A percentile compares a stretch with the other conserved stretches of the same genome.
Evolutionary conservation across 495 filamentous ascomycete genomes (phyloP).

Genomic region (Usnea hakonensis): DNA sequence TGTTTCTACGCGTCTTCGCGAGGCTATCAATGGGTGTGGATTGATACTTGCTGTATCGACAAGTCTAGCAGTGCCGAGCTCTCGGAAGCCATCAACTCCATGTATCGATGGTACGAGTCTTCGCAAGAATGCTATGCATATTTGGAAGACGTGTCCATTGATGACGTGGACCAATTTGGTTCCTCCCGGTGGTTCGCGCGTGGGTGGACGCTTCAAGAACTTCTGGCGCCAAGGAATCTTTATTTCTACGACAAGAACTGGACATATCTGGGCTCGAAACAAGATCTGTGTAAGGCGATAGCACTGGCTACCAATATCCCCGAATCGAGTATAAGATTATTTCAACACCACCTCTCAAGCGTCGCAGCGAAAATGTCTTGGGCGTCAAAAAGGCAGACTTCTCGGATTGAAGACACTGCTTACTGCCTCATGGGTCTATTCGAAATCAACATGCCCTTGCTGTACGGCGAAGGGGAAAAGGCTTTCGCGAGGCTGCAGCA

Average conservation of each 20-base stretch:
- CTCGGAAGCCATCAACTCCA: too few species aligned
- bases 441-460: too few species aligned
- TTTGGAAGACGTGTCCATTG: not conserved
- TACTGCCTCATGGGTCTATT: too few species aligned
- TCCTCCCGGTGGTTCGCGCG: not conserved
- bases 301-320: not conserved
- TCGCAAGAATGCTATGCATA: not conserved
- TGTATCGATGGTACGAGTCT: not conserved
- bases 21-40: conserved; percentile 13
- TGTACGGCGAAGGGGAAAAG: too few species aligned
- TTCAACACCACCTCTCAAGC: not conserved
- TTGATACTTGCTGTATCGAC: conserved; percentile 19
- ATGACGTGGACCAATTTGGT: not conserved
- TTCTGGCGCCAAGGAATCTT: not conserved
- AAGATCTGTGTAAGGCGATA: not conserved
- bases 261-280: not conserved
- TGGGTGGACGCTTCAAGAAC: not conserved
- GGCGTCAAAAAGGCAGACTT: not conserved
- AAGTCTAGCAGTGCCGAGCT: conserved; percentile 14
- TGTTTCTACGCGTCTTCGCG: too few species aligned
- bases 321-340: not conserved
- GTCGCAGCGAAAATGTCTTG: not conserved
- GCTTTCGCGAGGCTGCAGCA: too few species aligned
- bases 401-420: not conserved
- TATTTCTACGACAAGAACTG: not conserved